Conservation (phyloP, 345 rosid genomes). For the Gossypium raimondii region DNA sequence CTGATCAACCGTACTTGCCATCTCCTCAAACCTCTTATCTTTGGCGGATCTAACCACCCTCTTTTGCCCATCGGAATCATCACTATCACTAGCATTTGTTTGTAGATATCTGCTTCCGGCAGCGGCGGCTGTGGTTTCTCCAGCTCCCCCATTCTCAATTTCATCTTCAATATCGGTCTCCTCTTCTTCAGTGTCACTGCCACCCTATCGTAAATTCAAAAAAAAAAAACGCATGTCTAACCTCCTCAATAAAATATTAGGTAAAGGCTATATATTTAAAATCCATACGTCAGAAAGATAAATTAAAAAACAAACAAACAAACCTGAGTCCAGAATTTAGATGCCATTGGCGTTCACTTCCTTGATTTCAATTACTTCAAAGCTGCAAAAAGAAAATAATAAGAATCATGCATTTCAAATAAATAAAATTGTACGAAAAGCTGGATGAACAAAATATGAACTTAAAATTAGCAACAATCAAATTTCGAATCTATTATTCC, state of each 20-base stretch:
- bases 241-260: background rate
- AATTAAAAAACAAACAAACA: background rate
- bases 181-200: constrained; percentile 67
- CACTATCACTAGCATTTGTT: constrained; percentile 59
- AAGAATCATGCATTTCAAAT: too few species aligned
- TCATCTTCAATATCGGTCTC: constrained; percentile 51
- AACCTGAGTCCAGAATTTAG: constrained; percentile 68
- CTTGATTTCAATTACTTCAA: background rate
- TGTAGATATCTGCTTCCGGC: constrained; percentile 51
- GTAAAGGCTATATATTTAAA: background rate
- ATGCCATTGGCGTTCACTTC: constrained; percentile 30
- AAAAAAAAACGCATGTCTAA: background rate
- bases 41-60: constrained; percentile 80
- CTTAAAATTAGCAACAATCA: too few species aligned
- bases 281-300: background rate
- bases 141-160: constrained; percentile 29
- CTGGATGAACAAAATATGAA: too few species aligned
- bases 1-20: constrained; percentile 63
- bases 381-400: background rate
- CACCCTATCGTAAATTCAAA: constrained; percentile 36
- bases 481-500: too few species aligned
- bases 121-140: constrained; percentile 30
- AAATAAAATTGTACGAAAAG: too few species aligned
- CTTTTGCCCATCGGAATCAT: constrained; percentile 57
- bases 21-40: constrained; percentile 88